Evolutionary conservation across 257 asterid genomes (phyloP).

Genomic region (Leonotis leonurus): DNA sequence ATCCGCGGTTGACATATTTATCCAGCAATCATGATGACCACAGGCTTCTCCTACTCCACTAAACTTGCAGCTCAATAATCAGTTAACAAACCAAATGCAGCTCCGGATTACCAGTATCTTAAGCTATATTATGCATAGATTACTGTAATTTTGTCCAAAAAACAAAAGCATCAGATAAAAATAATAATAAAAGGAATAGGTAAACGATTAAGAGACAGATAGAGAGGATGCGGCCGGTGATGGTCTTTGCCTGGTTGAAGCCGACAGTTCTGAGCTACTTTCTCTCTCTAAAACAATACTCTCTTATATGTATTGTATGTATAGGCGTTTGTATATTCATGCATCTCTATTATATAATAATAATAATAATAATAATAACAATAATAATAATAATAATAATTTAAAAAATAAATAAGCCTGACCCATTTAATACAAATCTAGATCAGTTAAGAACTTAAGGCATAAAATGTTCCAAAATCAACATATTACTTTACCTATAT

Average conservation of each 20-base stretch:
- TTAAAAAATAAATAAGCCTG: too few species aligned
- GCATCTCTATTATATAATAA: too few species aligned
- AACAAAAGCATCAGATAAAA: too few species aligned
- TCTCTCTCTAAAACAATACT: conserved; percentile 29
- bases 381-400: too few species aligned
- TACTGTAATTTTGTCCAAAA: neutral
- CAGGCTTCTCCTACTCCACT: conserved; percentile 18
- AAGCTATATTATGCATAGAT: neutral
- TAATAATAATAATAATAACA: too few species aligned
- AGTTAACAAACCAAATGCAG: conserved; percentile 21
- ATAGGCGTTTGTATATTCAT: too few species aligned
- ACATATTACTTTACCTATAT: too few species aligned
- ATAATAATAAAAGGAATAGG: neutral
- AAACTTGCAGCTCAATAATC: neutral
- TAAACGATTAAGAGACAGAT: conserved; percentile 11
- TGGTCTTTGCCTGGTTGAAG: conserved; percentile 80
- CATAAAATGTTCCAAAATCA: too few species aligned
- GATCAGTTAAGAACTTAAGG: too few species aligned
- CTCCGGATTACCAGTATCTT: conserved; percentile 21
- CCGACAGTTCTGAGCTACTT: conserved; percentile 54
- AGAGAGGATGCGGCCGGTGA: conserved; percentile 24
- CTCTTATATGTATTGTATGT: too few species aligned
- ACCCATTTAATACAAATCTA: too few species aligned
- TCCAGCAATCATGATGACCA: conserved; percentile 14
- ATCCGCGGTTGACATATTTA: conserved; percentile 26